Conservation (phyloP, 768 basidiomycete species). For the Harrya chromipes region DNA sequence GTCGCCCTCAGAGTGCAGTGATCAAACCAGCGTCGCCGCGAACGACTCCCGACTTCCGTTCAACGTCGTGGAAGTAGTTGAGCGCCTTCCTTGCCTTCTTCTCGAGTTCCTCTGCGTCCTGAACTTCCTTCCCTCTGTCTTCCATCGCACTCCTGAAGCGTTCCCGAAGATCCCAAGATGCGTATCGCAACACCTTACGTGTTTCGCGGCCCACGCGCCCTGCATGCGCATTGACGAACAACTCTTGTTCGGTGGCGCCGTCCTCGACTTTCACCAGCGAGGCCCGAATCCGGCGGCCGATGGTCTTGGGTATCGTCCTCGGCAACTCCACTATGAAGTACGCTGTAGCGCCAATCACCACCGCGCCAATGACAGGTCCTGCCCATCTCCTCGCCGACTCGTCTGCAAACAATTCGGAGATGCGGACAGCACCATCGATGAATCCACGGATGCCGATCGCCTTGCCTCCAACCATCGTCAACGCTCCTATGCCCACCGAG, state of each 20-base stretch:
- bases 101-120: slow-evolving; percentile 71
- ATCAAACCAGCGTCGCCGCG: slow-evolving; percentile 27
- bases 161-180: slow-evolving; percentile 86
- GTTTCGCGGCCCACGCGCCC: slow-evolving; percentile 78
- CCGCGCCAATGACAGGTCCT: slow-evolving; percentile 78
- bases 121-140: slow-evolving; percentile 72
- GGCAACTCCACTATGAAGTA: slow-evolving; percentile 90
- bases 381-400: slow-evolving; percentile 83
- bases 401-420: slow-evolving; percentile 78
- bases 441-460: slow-evolving; percentile 70
- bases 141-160: slow-evolving; percentile 81
- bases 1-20: slow-evolving; percentile 6
- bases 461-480: slow-evolving; percentile 88
- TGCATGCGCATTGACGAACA: slow-evolving; percentile 66
- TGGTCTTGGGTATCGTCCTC: slow-evolving; percentile 79
- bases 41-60: slow-evolving; percentile 42
- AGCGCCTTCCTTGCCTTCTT: slow-evolving; percentile 66
- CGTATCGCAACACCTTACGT: slow-evolving; percentile 87
- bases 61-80: slow-evolving; percentile 61
- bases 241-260: slow-evolving; percentile 46
- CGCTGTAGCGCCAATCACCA: slow-evolving; percentile 65
- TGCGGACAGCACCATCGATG: slow-evolving; percentile 72
- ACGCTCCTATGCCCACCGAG: slow-evolving; percentile 76
- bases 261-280: slow-evolving; percentile 51
- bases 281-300: slow-evolving; percentile 79